Percentiles rank a stretch among this genome's conserved stretches.
phyloP scores from a whole-genome alignment of 768 basidiomycete genomes.

The Termitomyces sp. region DNA sequence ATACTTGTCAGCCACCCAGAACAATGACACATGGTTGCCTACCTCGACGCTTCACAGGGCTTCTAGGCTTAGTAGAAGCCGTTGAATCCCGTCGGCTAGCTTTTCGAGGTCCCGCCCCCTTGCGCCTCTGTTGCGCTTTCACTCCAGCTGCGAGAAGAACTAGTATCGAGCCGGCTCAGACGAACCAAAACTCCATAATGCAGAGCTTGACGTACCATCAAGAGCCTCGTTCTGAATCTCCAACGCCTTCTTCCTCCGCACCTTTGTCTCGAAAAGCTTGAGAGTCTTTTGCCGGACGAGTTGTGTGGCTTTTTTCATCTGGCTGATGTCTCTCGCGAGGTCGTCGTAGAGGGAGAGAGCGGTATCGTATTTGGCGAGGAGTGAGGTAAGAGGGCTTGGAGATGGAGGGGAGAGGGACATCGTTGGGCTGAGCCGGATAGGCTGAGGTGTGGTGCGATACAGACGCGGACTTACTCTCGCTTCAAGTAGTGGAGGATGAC shows the following conservation, averaged over 20 bases:
- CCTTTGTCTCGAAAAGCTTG: conserved; percentile 6
- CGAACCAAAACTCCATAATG: too few relatives aligned
- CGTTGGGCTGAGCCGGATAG: background rate
- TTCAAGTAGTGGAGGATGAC: background rate
- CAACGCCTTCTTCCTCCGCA: conserved; percentile 6
- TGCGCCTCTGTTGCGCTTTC: conserved; percentile 14
- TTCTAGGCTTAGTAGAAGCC: background rate
- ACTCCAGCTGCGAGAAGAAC: conserved; percentile 13
- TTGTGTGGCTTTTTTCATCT: conserved; percentile 6
- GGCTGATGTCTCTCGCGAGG: conserved; percentile 10
- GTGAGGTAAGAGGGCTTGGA: background rate
- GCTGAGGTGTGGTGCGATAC: background rate
- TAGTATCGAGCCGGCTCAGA: background rate
- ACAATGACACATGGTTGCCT: background rate
- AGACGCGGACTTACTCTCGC: background rate
- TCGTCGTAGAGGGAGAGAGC: conserved; percentile 9
- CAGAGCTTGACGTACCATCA: conserved; percentile 1
- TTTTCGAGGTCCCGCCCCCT: conserved; percentile 2
- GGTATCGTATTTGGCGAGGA: conserved; percentile 9
- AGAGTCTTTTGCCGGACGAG: conserved; percentile 11
- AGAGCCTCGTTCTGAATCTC: conserved; percentile 3
- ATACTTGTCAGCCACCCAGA: background rate
- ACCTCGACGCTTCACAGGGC: conserved; percentile 4
- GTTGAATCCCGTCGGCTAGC: conserved; percentile 5
- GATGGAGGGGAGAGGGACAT: background rate